Evolutionary conservation across 139 green algal genomes (phyloP).

Genomic region (Tetraselmis chui): DNA sequence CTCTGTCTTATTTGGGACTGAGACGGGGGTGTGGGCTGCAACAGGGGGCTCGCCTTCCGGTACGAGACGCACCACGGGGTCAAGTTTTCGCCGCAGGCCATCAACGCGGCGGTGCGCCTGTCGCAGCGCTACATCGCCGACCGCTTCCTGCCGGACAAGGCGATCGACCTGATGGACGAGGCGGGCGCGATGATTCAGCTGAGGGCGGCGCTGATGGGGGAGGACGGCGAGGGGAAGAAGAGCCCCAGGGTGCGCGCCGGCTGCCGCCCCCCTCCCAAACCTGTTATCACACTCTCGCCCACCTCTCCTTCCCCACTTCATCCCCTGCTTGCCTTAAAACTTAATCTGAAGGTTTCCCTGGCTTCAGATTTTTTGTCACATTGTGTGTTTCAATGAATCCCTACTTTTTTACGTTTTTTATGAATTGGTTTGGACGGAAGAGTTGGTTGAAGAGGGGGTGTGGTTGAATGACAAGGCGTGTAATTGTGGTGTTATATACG

Average conservation of each 20-base stretch:
- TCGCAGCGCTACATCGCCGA: conserved; percentile 91
- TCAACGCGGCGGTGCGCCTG: conserved; percentile 55
- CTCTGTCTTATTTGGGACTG: too few relatives aligned
- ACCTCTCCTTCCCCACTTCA: too few relatives aligned
- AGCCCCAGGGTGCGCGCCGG: not conserved
- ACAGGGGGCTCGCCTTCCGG: conserved; percentile 50
- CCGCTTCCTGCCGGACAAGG: conserved; percentile 76
- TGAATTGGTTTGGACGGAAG: too few relatives aligned
- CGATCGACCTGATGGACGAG: conserved; percentile 99
- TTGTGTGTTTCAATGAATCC: too few relatives aligned
- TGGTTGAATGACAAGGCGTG: too few relatives aligned
- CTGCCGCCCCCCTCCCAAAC: not conserved
- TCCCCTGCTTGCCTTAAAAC: too few relatives aligned
- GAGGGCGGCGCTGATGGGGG: not conserved
- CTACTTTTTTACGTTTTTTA: too few relatives aligned
- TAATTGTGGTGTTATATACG: too few relatives aligned
- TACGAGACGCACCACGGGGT: conserved; percentile 83
- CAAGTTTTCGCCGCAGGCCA: conserved; percentile 46
- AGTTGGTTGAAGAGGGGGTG: too few relatives aligned
- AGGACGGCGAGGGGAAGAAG: not conserved
- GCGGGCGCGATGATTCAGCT: conserved; percentile 82
- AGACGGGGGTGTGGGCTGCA: too few relatives aligned
- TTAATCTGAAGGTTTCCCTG: not conserved
- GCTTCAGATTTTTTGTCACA: too few relatives aligned
- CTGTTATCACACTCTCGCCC: too few relatives aligned